Conservation (phyloP, 2,329 filamentous ascomycete genomes). For the Aspergillus calidoustus region DNA sequence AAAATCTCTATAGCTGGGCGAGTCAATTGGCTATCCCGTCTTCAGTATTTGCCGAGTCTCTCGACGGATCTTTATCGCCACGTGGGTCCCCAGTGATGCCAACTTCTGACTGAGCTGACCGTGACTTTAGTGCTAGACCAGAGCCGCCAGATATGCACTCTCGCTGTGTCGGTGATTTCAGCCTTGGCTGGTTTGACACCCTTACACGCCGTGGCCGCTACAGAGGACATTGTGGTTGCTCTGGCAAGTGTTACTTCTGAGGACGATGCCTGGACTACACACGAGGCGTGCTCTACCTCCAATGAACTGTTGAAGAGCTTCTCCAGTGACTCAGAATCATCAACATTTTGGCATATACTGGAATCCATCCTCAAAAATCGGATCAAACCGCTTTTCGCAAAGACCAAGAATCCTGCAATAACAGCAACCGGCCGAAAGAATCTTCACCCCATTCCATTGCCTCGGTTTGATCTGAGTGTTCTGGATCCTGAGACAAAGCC, state of each 20-base stretch:
- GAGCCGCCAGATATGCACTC: conserved; percentile 30
- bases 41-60: conserved; percentile 34
- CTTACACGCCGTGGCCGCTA: conserved; percentile 26
- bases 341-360: conserved; percentile 22
- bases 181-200: conserved; percentile 24
- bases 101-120: neutral
- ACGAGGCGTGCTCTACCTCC: conserved; percentile 25
- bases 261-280: conserved; percentile 43
- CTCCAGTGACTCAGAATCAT: conserved; percentile 5
- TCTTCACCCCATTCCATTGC: conserved; percentile 42
- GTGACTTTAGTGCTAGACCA: conserved; percentile 26
- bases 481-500: conserved; percentile 44
- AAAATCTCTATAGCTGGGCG: conserved; percentile 40
- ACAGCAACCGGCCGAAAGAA: conserved; percentile 51
- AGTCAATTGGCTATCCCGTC: conserved; percentile 36
- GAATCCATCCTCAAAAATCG: conserved; percentile 29
- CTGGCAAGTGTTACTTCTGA: conserved; percentile 39
- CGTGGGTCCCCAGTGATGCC: conserved; percentile 13
- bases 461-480: conserved; percentile 41
- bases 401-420: conserved; percentile 46
- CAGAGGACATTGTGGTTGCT: conserved; percentile 34
- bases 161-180: conserved; percentile 38
- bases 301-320: conserved; percentile 22
- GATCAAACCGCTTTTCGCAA: conserved; percentile 49
- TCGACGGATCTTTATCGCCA: conserved; percentile 29